Evolutionary conservation across 257 asterid species (phyloP).

Genomic region (Sherardia arvensis): DNA sequence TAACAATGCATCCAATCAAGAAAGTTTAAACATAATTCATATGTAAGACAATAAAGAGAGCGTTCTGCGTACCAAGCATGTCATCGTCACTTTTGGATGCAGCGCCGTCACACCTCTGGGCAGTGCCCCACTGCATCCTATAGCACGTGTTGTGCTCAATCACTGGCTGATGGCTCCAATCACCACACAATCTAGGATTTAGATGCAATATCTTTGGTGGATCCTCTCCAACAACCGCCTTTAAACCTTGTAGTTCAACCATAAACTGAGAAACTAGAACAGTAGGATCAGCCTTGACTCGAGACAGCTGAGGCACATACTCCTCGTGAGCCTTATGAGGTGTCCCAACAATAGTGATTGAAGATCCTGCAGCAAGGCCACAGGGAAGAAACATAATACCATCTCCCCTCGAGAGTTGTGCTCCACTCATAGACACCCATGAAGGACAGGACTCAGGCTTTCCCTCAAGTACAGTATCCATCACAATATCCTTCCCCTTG

Average conservation of each 20-base stretch:
- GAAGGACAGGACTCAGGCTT: conserved; percentile 96
- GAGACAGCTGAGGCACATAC: conserved; percentile 81
- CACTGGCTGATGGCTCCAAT: conserved; percentile 92
- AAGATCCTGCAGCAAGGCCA: conserved; percentile 96
- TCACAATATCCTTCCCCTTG: conserved; percentile 44
- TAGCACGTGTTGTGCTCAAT: conserved; percentile 94
- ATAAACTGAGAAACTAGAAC: conserved; percentile 84
- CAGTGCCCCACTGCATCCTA: conserved; percentile 95
- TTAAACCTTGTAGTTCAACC: conserved; percentile 90
- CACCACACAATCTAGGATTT: conserved; percentile 94
- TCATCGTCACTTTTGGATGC: conserved; percentile 72
- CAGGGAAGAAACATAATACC: conserved; percentile 80
- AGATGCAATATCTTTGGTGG: conserved; percentile 94
- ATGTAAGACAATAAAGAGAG: neutral
- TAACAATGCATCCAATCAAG: neutral
- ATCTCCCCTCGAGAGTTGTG: conserved; percentile 47
- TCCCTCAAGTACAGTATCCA: conserved; percentile 71
- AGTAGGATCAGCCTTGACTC: conserved; percentile 41
- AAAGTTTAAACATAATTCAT: neutral
- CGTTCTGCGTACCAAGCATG: conserved; percentile 52
- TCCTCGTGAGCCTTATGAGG: conserved; percentile 83
- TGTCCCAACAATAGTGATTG: conserved; percentile 82
- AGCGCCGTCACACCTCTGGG: conserved; percentile 89
- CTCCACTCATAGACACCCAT: conserved; percentile 62
- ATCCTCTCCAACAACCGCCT: conserved; percentile 93